A percentile compares a stretch with the other conserved stretches of the same genome.
These are phyloP conservation scores for Schoenoplectus tabernaemontani DNA, from an alignment of 202 grass and related monocot species.

Conservation along the genomic window DNA sequence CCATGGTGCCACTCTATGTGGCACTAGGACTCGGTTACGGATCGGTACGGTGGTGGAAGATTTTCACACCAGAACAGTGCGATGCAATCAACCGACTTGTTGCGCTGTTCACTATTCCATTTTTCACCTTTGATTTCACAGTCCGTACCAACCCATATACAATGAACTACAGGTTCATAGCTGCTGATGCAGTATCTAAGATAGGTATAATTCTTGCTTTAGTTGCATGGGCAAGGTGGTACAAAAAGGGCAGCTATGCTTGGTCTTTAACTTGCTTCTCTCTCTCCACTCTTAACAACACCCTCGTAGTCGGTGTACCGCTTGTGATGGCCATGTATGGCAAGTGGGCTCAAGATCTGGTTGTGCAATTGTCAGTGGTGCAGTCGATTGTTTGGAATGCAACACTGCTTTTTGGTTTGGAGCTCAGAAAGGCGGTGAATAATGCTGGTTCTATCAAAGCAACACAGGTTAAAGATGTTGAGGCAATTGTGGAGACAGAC, in stretches of 20 bases:
- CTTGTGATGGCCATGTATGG: conserved; percentile 66
- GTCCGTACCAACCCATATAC: conserved; percentile 41
- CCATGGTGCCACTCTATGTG: conserved; percentile 81
- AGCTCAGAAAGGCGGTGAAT: conserved; percentile 37
- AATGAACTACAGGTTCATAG: conserved; percentile 55
- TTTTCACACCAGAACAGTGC: conserved; percentile 69
- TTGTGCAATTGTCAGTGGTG: conserved; percentile 69
- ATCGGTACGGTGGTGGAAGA: conserved; percentile 53
- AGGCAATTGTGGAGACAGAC: background rate
- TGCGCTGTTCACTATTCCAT: conserved; percentile 56
- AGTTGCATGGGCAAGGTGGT: conserved; percentile 22
- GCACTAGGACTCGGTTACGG: conserved; percentile 50
- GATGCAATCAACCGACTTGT: conserved; percentile 53
- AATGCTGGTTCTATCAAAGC: background rate
- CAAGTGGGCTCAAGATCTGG: conserved; percentile 55
- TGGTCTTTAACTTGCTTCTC: conserved; percentile 67
- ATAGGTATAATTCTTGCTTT: conserved; percentile 10
- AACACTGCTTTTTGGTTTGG: conserved; percentile 40
- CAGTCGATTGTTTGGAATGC: conserved; percentile 51
- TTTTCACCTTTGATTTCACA: conserved; percentile 68
- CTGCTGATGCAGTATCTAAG: conserved; percentile 58
- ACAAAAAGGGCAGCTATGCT: conserved; percentile 6
- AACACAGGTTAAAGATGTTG: conserved; percentile 9
- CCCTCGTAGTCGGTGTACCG: conserved; percentile 68
- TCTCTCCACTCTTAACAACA: conserved; percentile 59